phyloP scores from a whole-genome alignment of 768 basidiomycete species.

The Xerocomus potaroensis region DNA sequence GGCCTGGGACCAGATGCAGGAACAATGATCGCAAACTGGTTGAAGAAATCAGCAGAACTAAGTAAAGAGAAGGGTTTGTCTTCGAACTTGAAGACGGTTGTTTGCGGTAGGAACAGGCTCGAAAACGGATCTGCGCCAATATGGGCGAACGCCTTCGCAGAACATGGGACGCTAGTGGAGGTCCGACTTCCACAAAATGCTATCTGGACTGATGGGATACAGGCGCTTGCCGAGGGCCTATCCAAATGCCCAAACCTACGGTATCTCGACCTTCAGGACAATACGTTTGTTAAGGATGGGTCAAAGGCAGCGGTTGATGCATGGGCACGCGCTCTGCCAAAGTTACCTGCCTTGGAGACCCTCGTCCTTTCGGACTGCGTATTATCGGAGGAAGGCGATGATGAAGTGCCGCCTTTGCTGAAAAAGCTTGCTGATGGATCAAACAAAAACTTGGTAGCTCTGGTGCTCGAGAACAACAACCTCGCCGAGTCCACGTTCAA shows the following conservation, averaged over 20 bases:
- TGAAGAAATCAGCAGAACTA: slow-evolving; percentile 68
- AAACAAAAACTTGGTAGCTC: slow-evolving; percentile 65
- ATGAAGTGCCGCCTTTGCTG: slow-evolving; percentile 67
- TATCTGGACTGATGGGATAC: slow-evolving; percentile 89
- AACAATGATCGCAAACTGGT: slow-evolving; percentile 75
- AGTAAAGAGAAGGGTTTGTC: slow-evolving; percentile 60
- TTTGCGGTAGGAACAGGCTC: slow-evolving; percentile 95
- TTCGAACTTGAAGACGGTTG: slow-evolving; percentile 72
- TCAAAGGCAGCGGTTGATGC: slow-evolving; percentile 52
- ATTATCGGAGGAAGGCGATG: slow-evolving; percentile 65
- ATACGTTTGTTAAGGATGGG: slow-evolving; percentile 69
- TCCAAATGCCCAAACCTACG: slow-evolving; percentile 60
- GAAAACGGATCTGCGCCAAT: slow-evolving; percentile 81
- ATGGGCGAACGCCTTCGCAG: slow-evolving; percentile 88
- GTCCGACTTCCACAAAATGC: slow-evolving; percentile 98
- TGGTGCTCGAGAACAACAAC: slow-evolving; percentile 92
- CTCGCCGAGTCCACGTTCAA: slow-evolving; percentile 66
- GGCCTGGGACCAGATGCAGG: slow-evolving; percentile 93
- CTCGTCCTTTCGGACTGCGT: slow-evolving; percentile 93
- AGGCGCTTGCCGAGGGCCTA: slow-evolving; percentile 71
- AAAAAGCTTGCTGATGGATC: slow-evolving; percentile 61
- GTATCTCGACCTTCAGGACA: slow-evolving; percentile 90
- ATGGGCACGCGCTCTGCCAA: slow-evolving; percentile 60
- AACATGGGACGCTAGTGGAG: slow-evolving; percentile 75
- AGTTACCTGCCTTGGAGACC: slow-evolving; percentile 68